phyloP scores from a whole-genome alignment of 2,329 filamentous ascomycete species.

The Didymella lethalis region DNA sequence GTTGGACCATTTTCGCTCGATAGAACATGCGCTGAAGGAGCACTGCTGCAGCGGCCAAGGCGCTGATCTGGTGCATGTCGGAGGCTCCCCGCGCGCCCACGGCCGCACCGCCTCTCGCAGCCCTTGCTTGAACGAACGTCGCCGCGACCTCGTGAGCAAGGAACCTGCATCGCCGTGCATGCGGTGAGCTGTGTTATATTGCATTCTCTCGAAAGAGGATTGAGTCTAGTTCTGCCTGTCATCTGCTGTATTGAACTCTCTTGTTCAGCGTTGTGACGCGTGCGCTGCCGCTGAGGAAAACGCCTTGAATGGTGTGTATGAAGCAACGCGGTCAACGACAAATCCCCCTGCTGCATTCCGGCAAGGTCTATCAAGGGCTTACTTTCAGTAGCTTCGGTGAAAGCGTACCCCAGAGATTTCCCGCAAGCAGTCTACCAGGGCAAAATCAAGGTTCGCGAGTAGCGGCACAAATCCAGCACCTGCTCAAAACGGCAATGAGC shows the following conservation, averaged over 20 bases:
- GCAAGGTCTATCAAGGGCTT: not conserved
- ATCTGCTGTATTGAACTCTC: constrained; percentile 9
- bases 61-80: constrained; percentile 11
- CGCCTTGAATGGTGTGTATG: not conserved
- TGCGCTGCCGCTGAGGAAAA: constrained; percentile 22
- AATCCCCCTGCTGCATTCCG: too few species aligned
- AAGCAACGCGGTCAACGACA: not conserved
- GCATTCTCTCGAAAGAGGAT: not conserved
- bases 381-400: not conserved
- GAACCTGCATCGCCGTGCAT: not conserved
- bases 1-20: too few species aligned
- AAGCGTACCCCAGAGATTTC: not conserved
- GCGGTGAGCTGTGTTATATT: constrained; percentile 2
- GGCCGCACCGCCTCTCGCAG: not conserved
- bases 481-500: constrained; percentile 30
- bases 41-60: constrained; percentile 6
- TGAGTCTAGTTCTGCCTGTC: not conserved
- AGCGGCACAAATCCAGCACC: constrained; percentile 20
- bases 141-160: constrained; percentile 16
- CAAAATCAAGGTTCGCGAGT: not conserved
- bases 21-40: constrained; percentile 12
- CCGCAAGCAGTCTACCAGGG: not conserved
- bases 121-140: constrained; percentile 12
- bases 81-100: constrained; percentile 22
- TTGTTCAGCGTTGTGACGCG: constrained; percentile 22